These are phyloP conservation scores for Colletotrichum sp. DNA, from an alignment of 2,329 filamentous ascomycete genomes.

Conservation along the genomic window DNA sequence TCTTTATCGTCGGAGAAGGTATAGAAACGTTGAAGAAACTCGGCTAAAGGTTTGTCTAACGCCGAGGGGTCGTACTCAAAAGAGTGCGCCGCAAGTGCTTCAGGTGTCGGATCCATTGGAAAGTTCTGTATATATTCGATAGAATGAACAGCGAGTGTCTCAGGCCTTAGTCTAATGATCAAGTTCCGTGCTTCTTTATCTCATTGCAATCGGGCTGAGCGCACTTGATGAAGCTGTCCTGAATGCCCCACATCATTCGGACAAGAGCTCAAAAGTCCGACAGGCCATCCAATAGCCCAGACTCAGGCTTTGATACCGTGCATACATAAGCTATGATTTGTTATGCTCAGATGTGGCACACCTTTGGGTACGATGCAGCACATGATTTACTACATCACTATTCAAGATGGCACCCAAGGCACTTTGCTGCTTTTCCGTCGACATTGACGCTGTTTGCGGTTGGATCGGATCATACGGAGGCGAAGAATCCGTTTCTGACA, in stretches of 20 bases:
- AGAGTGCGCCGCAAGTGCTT: neutral
- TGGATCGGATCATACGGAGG: constrained; percentile 80
- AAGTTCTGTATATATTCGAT: neutral
- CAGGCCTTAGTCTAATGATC: neutral
- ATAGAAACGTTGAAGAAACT: neutral
- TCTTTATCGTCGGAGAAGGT: neutral
- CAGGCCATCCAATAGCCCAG: neutral
- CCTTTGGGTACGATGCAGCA: neutral
- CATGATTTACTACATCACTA: neutral
- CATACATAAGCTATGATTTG: neutral
- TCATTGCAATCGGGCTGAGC: neutral
- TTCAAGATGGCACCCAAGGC: neutral
- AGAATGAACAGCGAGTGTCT: neutral
- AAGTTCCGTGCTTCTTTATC: neutral
- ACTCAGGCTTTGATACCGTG: neutral
- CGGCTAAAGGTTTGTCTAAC: neutral
- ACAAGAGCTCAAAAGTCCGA: neutral
- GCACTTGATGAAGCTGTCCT: neutral
- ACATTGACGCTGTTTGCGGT: constrained; percentile 76
- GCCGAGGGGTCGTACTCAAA: neutral
- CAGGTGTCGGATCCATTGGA: neutral
- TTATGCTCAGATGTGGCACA: neutral
- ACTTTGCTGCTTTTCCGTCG: constrained; percentile 44
- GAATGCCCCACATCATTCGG: neutral
- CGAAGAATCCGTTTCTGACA: constrained; percentile 74